Evolutionary conservation across 495 filamentous ascomycete genomes (phyloP).

Genomic region (Cercophora scortea): DNA sequence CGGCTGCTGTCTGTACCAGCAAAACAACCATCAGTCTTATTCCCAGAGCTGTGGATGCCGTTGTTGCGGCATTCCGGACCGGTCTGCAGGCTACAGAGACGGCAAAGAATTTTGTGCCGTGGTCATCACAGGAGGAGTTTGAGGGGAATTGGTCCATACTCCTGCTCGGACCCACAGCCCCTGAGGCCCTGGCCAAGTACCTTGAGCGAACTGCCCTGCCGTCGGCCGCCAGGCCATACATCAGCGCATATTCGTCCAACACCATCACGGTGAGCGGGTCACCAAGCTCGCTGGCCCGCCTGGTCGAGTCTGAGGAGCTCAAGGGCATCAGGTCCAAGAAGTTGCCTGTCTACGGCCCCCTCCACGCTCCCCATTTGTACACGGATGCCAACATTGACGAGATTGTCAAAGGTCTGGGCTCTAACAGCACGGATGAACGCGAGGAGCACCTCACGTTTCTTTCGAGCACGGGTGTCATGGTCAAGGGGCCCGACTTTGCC

Average conservation of each 20-base stretch:
- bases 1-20: constrained; percentile 26
- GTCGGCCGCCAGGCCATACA: constrained; percentile 15
- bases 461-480: too few species aligned
- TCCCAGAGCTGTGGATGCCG: constrained; percentile 53
- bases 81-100: constrained; percentile 43
- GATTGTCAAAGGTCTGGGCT: constrained; percentile 37
- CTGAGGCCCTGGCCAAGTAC: not conserved
- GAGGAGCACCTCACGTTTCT: too few species aligned
- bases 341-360: constrained; percentile 63
- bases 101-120: not conserved
- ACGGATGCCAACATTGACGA: constrained; percentile 45
- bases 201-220: not conserved
- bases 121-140: too few species aligned
- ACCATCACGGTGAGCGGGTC: constrained; percentile 34
- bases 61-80: constrained; percentile 59
- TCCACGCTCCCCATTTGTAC: constrained; percentile 66
- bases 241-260: constrained; percentile 48
- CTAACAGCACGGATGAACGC: too few species aligned
- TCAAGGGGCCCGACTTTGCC: constrained; percentile 15
- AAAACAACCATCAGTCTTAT: constrained; percentile 55
- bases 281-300: not conserved
- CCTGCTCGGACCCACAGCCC: not conserved
- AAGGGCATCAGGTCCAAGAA: constrained; percentile 56
- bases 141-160: not conserved
- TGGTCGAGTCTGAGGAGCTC: constrained; percentile 27